Percentiles rank a stretch among this genome's conserved stretches.
phyloP scores from a whole-genome alignment of 208 protist genomes.

The Angomonas deanei region DNA sequence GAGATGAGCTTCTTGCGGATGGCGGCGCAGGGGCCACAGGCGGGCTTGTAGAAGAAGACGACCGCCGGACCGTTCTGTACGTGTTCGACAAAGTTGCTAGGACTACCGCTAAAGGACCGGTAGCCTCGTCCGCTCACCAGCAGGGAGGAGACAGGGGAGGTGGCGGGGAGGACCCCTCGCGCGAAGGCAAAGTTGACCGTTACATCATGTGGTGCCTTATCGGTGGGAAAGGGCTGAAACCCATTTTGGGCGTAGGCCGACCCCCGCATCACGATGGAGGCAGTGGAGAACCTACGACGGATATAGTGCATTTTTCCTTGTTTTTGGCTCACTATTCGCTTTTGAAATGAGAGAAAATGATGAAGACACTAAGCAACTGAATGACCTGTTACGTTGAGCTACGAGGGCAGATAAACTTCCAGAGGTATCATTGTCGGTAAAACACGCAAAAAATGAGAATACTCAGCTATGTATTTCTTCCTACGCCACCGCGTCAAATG shows the following conservation, averaged over 20 bases:
- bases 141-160: constrained; percentile 8
- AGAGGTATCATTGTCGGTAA: no score
- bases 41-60: constrained; percentile 77
- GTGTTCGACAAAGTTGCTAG: constrained; percentile 33
- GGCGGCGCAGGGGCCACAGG: constrained; percentile 53
- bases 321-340: no score
- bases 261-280: not conserved
- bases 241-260: constrained; percentile 6
- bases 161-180: constrained; percentile 9
- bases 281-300: not conserved
- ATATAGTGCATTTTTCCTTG: not conserved
- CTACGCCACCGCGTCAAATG: constrained; percentile 38
- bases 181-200: constrained; percentile 18
- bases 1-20: constrained; percentile 43
- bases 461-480: not conserved
- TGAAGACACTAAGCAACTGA: no score
- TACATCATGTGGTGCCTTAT: constrained; percentile 9
- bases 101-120: constrained; percentile 40
- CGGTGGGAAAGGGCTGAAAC: constrained; percentile 14
- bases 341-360: no score
- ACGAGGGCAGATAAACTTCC: no score
- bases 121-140: constrained; percentile 13
- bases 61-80: constrained; percentile 31
- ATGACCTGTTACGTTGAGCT: no score
- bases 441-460: not conserved